Base-by-base conservation (phyloP, 306 rosid species). In the Medicago ruthenica region DNA sequence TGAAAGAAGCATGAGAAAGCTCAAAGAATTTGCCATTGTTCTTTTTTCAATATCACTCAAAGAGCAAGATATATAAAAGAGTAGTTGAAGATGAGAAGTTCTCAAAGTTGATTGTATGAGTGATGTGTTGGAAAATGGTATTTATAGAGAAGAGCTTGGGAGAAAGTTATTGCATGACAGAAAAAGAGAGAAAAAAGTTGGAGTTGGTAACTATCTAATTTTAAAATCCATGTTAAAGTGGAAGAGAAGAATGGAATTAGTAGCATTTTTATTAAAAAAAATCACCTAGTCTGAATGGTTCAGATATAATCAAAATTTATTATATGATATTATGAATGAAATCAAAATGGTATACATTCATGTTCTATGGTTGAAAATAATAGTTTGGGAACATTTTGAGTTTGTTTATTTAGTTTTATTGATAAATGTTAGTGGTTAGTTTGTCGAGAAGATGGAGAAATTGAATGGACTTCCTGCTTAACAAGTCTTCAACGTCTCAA, bases 171-270 rank as follows among this genome's bases (percentile, higher is more conserved):
- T 69, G 60, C 58, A 50, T 66, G 70, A 75, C 15, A 68, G 48
- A 50, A 47, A 16, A 66, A 58, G 27, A 71, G 48, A 0, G 2
- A 6, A 48, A 50, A 74, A 48, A 20, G 86, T 74, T 80, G 87
- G 89, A 88, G 89, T 88, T 82, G 90, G 86, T 89, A 81, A 83
- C 73, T 68, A 79, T 58, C 85, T 78, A 76, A 65, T 67, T 65
- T 70, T 27, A 40, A 67, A 85, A 71, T 74, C 40, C 41, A 47
- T 69, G 44, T 18, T 17, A 67, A 41, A 24, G 42, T 21, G 50
- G 12, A 31, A 61, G 67, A 21, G 10, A 74, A 76, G 45, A 55
- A 42, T 75, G 85, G 80, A 84, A 83, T 84, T 62, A 79, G 80
- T 89, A 78, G 53, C 76, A 31, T 63, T 82, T 76, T 4, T 31